A percentile compares a stretch with the other conserved stretches of the same genome.
Evolutionary conservation across 495 filamentous ascomycete species (phyloP).

Genomic region (Entonaema liquescens): DNA sequence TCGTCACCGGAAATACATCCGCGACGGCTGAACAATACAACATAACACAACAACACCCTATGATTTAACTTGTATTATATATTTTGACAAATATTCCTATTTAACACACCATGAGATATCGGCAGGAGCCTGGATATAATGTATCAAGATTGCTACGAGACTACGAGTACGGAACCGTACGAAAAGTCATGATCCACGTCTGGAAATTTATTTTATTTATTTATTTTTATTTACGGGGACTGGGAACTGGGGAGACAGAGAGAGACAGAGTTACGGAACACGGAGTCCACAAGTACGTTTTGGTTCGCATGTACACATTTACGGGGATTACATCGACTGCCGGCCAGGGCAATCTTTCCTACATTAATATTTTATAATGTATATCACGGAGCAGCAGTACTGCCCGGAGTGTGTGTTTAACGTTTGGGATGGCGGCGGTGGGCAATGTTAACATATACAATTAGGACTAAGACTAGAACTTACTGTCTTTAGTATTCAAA

Average conservation of each 20-base stretch:
- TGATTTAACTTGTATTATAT: not conserved
- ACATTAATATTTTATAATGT: conserved; percentile 18
- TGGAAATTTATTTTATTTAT: not conserved
- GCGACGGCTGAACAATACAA: conserved; percentile 18
- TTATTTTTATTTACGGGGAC: not conserved
- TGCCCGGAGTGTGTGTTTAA: not conserved
- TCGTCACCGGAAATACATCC: conserved; percentile 39
- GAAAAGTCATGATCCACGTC: not conserved
- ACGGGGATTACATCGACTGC: conserved; percentile 5
- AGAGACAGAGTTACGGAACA: not conserved
- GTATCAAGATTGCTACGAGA: conserved; percentile 34
- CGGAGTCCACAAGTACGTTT: conserved; percentile 23
- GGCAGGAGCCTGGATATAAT: conserved; percentile 4
- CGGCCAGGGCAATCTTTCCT: conserved; percentile 1
- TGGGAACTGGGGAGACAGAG: not conserved
- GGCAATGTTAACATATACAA: not conserved
- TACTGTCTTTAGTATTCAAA: not conserved
- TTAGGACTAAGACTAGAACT: not conserved
- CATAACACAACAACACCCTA: not conserved
- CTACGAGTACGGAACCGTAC: conserved; percentile 15
- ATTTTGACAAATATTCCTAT: not conserved
- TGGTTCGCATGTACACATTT: conserved; percentile 33
- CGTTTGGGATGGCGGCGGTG: not conserved
- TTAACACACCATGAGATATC: not conserved
- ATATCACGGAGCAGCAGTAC: not conserved